phyloP scores from a whole-genome alignment of 805 yeast species.

The Metschnikowia santaceciliae region DNA sequence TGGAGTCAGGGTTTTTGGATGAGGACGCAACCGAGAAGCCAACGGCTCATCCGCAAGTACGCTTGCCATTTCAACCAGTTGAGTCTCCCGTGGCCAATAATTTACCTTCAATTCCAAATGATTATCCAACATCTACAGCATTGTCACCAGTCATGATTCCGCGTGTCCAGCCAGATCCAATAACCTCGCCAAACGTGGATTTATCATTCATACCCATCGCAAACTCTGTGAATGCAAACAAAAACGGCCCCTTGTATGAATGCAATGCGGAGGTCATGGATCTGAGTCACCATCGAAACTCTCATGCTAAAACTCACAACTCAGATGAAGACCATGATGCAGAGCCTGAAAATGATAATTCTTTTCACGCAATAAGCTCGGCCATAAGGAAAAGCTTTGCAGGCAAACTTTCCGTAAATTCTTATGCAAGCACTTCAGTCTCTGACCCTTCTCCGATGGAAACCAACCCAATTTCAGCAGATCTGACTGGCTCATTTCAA shows the following conservation, averaged over 20 bases:
- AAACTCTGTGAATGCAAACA: slow-evolving; percentile 12
- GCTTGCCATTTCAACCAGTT: neutral
- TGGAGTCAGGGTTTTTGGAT: neutral
- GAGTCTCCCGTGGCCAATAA: neutral
- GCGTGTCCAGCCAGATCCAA: slow-evolving; percentile 5
- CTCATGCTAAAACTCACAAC: neutral
- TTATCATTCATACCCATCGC: slow-evolving; percentile 24
- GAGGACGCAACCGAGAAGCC: neutral
- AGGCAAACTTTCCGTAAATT: slow-evolving; percentile 22
- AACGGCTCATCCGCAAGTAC: neutral
- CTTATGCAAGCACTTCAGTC: neutral
- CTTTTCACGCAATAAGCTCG: slow-evolving; percentile 46
- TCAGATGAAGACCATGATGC: neutral
- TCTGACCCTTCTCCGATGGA: neutral
- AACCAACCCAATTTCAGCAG: neutral
- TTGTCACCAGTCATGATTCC: slow-evolving; percentile 6
- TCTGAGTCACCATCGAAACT: neutral
- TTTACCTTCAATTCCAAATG: neutral
- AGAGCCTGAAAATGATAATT: slow-evolving; percentile 27
- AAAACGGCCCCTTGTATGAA: neutral
- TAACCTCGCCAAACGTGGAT: slow-evolving; percentile 20
- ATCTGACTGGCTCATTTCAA: neutral
- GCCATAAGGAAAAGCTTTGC: slow-evolving; percentile 46
- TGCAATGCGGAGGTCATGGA: neutral
- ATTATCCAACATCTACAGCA: neutral